Base-by-base conservation (phyloP, 768 basidiomycete species). In the Suillus americanus region DNA sequence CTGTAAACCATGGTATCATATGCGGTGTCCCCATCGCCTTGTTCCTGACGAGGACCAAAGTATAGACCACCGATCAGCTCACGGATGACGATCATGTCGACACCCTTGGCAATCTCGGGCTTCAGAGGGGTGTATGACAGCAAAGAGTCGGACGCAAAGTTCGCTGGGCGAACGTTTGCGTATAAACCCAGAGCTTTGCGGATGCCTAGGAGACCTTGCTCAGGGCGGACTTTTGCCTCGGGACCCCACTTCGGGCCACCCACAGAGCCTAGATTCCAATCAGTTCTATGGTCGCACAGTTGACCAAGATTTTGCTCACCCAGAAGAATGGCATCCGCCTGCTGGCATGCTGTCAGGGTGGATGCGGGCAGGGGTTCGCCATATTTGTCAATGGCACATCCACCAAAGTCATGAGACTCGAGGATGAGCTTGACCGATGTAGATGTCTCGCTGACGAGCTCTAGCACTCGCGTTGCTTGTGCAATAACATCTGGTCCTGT, bases 241-340 rank as follows among this genome's bases (percentile, higher is more conserved):
- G 96, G 91, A 56, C 95, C 96, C 97, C 97, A 99, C 79, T 98
- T 98, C 16, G 97, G 97, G n/a, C 97, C 97, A 64, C 97, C 97
- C 69, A 99, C 92, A 23, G 97, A 90, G 69, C 97, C 97, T 98
- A 63, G 20, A n/a, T 25, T 25, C 48, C 40, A 60, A 53, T 71
- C 46, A 68, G 64, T 60, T 50, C 5, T 16, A 48, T 59, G 59
- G 51, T 51, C 23, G 56, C 16, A 60, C 30, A 61, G 18, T 28
- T 51, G 54, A 8, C 33, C 25, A 9, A n/a, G n/a, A 48, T 59
- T 37, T 28, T 8, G 70, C 84, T 57, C 71, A 95, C 97, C 97
- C 87, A 99, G 89, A 37, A 99, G 82, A 68, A 99, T 93, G 18
- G 97, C 97, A 79, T 99, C 97, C 5, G 97, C 96, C 72, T 89